Evolutionary conservation across 1,139 yeast species (phyloP).

Genomic region (Kazachstania sp.): DNA sequence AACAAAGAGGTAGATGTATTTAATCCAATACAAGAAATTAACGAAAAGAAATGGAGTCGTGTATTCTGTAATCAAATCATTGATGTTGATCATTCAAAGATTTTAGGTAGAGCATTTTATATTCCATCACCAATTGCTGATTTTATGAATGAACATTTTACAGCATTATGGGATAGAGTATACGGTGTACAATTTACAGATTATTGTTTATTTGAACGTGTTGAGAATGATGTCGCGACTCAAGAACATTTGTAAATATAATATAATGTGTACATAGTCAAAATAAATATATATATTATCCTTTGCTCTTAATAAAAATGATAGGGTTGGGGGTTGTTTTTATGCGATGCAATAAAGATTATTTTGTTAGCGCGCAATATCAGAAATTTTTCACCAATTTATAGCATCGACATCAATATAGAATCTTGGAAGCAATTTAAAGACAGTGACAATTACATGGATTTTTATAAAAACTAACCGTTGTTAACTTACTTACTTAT

Average conservation of each 20-base stretch:
- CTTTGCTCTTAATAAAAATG: too few species aligned
- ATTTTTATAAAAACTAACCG: too few species aligned
- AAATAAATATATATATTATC: too few species aligned
- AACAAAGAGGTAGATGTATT: constrained; percentile 18
- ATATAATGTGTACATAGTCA: too few species aligned
- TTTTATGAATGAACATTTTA: constrained; percentile 8
- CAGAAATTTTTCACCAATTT: too few species aligned
- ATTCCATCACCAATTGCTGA: constrained; percentile 28
- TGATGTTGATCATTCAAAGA: constrained; percentile 32
- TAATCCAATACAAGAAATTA: constrained; percentile 16
- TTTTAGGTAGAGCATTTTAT: constrained; percentile 35
- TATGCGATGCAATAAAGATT: too few species aligned
- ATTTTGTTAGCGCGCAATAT: too few species aligned
- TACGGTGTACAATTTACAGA: constrained; percentile 21
- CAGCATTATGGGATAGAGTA: constrained; percentile 14
- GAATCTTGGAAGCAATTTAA: too few species aligned
- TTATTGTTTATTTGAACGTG: constrained; percentile 26
- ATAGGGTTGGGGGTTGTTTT: too few species aligned
- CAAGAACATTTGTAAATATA: not conserved
- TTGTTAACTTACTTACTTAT: too few species aligned
- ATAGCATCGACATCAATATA: too few species aligned
- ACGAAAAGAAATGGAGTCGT: constrained; percentile 29
- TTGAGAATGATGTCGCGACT: not conserved
- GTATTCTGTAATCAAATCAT: constrained; percentile 33
- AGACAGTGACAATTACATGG: too few species aligned